These are phyloP conservation scores for Auricularia sp. DNA, from an alignment of 768 basidiomycete species.

Conservation along the genomic window DNA sequence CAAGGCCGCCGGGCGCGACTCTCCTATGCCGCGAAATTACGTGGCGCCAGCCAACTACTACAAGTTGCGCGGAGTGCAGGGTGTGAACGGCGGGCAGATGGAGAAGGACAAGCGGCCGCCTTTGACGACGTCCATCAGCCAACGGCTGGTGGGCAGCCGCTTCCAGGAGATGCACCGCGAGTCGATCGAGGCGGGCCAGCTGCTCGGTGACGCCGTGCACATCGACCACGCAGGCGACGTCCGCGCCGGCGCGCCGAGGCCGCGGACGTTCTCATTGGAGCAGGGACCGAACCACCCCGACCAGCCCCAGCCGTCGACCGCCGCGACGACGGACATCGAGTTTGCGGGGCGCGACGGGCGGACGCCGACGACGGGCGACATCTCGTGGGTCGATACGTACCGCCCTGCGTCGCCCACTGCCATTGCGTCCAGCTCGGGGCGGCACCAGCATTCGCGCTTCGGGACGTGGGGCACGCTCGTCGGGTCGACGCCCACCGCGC, in stretches of 20 bases:
- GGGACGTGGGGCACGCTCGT: not conserved
- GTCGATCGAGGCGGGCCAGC: conserved; percentile 44
- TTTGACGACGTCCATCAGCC: conserved; percentile 49
- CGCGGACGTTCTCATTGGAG: not conserved
- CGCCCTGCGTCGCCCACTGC: not conserved
- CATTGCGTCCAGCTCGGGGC: not conserved
- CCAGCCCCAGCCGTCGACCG: not conserved
- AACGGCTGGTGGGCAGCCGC: conserved; percentile 54
- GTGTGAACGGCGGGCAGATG: conserved; percentile 49
- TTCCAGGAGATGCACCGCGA: conserved; percentile 65
- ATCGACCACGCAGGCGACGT: conserved; percentile 43
- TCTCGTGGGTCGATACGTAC: not conserved
- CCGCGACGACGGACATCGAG: not conserved
- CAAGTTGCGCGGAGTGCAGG: conserved; percentile 53
- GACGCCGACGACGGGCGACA: not conserved
- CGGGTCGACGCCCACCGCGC: conserved; percentile 1
- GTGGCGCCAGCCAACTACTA: conserved; percentile 75
- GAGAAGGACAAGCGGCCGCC: conserved; percentile 34
- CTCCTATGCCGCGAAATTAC: conserved; percentile 25
- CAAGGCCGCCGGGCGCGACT: not conserved
- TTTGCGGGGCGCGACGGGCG: not conserved
- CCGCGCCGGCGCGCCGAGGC: conserved; percentile 12
- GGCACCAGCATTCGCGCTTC: not conserved
- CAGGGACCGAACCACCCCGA: not conserved
- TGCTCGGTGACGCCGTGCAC: conserved; percentile 49